Conservation (phyloP, 1,284 basidiomycete genomes). For the Microbotryum silenes-acaulis region DNA sequence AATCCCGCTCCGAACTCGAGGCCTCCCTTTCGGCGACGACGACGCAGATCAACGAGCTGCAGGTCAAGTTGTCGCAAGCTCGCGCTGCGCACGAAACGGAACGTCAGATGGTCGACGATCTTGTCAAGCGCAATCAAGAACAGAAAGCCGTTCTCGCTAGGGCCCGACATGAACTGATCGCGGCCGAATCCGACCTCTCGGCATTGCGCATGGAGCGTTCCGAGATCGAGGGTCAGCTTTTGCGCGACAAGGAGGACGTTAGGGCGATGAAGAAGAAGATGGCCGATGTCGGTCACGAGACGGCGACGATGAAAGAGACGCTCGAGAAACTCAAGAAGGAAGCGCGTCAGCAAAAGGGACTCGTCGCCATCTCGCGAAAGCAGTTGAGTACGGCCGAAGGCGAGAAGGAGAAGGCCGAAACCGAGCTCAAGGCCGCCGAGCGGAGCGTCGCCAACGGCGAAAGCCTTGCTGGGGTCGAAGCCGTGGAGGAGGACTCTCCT, state of each 20-base stretch:
- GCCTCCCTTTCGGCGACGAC: constrained; percentile 51
- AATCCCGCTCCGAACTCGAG: constrained; percentile 41
- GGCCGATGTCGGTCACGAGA: constrained; percentile 69
- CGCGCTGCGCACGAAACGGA: constrained; percentile 75
- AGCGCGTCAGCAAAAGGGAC: constrained; percentile 88
- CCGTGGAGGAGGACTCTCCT: constrained; percentile 11
- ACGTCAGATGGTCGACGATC: constrained; percentile 59
- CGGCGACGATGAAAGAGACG: constrained; percentile 60
- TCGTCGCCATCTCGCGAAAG: constrained; percentile 89
- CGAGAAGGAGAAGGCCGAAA: constrained; percentile 61
- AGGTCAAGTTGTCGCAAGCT: constrained; percentile 42
- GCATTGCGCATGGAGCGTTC: constrained; percentile 81
- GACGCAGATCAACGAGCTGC: constrained; percentile 47
- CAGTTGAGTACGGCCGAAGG: constrained; percentile 79
- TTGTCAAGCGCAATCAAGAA: constrained; percentile 62
- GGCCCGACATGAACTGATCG: constrained; percentile 71
- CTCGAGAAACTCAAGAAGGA: constrained; percentile 89
- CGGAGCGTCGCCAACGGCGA: constrained; percentile 4
- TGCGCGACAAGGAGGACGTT: constrained; percentile 92
- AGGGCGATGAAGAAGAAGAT: constrained; percentile 76
- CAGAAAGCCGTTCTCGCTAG: constrained; percentile 71
- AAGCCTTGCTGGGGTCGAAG: constrained; percentile 1
- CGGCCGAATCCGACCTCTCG: constrained; percentile 84
- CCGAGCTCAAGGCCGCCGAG: constrained; percentile 46
- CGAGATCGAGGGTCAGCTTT: constrained; percentile 77